These are phyloP conservation scores for Clarireedia hainanense DNA, from an alignment of 2,329 filamentous ascomycete genomes.

Conservation along the genomic window DNA sequence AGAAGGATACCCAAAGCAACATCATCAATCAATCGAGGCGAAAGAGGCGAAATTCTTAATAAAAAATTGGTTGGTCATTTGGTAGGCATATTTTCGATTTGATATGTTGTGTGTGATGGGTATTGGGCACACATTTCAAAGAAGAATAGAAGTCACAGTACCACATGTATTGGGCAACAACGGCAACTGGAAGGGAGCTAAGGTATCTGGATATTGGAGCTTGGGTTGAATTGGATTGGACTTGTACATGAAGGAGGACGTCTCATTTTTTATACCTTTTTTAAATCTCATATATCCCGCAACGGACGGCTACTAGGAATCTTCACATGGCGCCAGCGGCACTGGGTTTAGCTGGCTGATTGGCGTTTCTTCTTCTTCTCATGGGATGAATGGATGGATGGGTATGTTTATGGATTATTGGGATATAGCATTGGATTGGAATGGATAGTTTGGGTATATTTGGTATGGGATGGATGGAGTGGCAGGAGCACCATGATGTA, in stretches of 20 bases:
- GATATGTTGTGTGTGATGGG: neutral
- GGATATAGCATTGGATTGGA: neutral
- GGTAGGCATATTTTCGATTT: too few relatives aligned
- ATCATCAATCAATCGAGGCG: neutral
- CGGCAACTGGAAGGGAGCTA: too few relatives aligned
- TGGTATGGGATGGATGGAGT: neutral
- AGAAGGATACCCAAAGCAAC: neutral
- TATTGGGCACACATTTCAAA: neutral
- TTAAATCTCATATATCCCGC: conserved; percentile 6
- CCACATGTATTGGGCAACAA: too few relatives aligned
- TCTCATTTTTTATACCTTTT: neutral
- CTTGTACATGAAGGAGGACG: neutral
- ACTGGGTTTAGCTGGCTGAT: neutral
- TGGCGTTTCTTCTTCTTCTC: neutral
- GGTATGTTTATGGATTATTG: neutral
- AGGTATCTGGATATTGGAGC: neutral
- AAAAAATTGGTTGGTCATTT: too few relatives aligned
- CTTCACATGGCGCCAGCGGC: neutral
- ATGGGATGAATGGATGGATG: neutral
- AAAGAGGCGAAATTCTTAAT: neutral
- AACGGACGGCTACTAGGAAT: conserved; percentile 2
- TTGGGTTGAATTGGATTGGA: neutral
- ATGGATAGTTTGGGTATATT: neutral
- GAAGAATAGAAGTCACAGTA: neutral
- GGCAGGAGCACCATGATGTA: neutral